Conservation (phyloP, 208 protist genomes). For the Acanthamoeba rhysodes region DNA sequence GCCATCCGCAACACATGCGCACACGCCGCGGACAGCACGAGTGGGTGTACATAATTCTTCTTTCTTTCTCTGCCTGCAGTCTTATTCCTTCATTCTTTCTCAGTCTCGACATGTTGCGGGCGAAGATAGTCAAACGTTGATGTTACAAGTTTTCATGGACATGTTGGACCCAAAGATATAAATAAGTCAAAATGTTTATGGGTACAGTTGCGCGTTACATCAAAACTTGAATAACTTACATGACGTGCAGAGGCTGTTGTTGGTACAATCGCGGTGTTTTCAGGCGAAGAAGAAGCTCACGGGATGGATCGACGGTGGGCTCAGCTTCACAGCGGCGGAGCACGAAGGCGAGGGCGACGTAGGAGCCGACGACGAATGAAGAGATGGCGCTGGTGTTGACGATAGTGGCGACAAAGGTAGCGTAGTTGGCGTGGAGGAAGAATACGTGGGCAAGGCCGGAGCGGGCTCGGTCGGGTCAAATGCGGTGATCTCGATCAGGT, state of each 20-base stretch:
- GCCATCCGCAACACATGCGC: too few relatives aligned
- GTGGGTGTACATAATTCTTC: too few relatives aligned
- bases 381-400: background rate
- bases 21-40: too few relatives aligned
- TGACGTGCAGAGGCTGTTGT: too few relatives aligned
- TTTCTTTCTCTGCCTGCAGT: too few relatives aligned
- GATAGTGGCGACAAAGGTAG: background rate
- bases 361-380: background rate
- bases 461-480: background rate
- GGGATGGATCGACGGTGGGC: background rate
- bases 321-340: background rate
- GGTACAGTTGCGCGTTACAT: background rate
- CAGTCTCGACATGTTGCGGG: too few relatives aligned
- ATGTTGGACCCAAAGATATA: too few relatives aligned
- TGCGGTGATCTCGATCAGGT: background rate
- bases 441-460: background rate
- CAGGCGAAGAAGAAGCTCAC: background rate
- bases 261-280: background rate
- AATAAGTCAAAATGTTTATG: too few relatives aligned
- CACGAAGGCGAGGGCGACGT: background rate
- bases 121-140: too few relatives aligned
- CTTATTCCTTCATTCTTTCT: too few relatives aligned
- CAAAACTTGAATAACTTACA: background rate
- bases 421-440: too few relatives aligned
- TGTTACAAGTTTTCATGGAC: too few relatives aligned